phyloP scores from a whole-genome alignment of 2,329 filamentous ascomycete species.

The Tolypocladium ovalisporum region DNA sequence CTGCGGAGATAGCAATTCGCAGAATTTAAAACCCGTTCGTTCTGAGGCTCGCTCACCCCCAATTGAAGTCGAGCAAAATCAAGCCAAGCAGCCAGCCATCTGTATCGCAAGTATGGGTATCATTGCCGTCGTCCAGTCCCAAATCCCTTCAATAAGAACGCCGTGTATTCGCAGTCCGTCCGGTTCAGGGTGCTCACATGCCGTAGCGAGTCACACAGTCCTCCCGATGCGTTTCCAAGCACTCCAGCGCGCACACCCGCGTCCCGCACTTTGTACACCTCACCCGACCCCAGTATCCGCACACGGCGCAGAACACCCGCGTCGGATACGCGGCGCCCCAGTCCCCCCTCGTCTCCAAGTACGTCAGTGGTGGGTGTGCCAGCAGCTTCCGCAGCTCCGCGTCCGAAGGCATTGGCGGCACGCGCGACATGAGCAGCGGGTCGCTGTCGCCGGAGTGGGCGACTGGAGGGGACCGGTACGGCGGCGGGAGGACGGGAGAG shows the following conservation, averaged over 20 bases:
- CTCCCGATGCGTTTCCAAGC: slow-evolving; percentile 60
- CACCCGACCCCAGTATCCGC: slow-evolving; percentile 71
- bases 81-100: neutral
- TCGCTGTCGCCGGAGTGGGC: slow-evolving; percentile 41
- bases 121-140: slow-evolving; percentile 2
- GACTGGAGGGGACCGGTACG: slow-evolving; percentile 19
- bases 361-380: slow-evolving; percentile 53
- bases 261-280: slow-evolving; percentile 70
- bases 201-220: slow-evolving; percentile 60
- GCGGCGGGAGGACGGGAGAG: slow-evolving; percentile 22
- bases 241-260: slow-evolving; percentile 66
- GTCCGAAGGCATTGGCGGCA: slow-evolving; percentile 47
- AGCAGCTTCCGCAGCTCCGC: slow-evolving; percentile 55
- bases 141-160: slow-evolving; percentile 5
- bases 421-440: slow-evolving; percentile 44
- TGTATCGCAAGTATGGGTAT: slow-evolving; percentile 4
- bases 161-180: slow-evolving; percentile 1
- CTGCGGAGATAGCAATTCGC: neutral
- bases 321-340: slow-evolving; percentile 41
- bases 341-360: slow-evolving; percentile 48
- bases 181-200: slow-evolving; percentile 14
- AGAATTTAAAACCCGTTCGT: too few species aligned
- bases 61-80: neutral
- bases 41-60: neutral
- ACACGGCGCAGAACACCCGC: slow-evolving; percentile 65